Evolutionary conservation across 129 eudicot genomes (phyloP), one percentile per base, ranked within the genome.

Genomic region (Calendula officinalis): DNA sequence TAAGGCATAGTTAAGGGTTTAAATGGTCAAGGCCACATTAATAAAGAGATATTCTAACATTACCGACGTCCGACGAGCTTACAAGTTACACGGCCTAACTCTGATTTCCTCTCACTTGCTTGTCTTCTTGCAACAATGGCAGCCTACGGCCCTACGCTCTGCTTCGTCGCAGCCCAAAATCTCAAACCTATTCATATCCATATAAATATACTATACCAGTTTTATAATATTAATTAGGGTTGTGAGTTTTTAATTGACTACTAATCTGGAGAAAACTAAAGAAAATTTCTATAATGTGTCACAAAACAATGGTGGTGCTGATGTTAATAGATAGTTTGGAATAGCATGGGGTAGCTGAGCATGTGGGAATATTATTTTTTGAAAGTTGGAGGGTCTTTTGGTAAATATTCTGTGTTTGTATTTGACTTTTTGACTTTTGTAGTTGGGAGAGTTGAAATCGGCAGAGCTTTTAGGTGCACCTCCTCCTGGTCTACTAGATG

Each of bases 261-360:
- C 84, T 37, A 80, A 80, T 66, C 87, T 87, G 16, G 87, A 84
- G 49, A 78, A 77, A 62, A 64, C 78, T 15, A 80, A 76, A 74
- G 92, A 84, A 69, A 94, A 88, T n/a, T 66, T 79, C 27, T 83
- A 76, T 22, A 47, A 69, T 43, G 85, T 73, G 6, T 75, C 79
- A 47, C 71, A 79, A 62, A 56, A 69, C 22, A 55, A 72, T 68
- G 86, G 75, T 54, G 79, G 71, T 32, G 54, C 46, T 41, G 83
- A 79, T 54, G 79, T 82, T 15, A 82, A 75, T n/a, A 50, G 72
- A 67, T 73, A 30, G 75, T 30, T 77, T 84, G 85, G 79, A n/a
- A 77, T 56, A 69, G 94, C 72, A 84, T 88, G 86, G 96, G 89
- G 69, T 84, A 50, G 86, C 80, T 52, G 89, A 84, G n/a, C 84